Base-by-base conservation (phyloP, 2,329 filamentous ascomycete species). In the Monosporascus sp. region DNA sequence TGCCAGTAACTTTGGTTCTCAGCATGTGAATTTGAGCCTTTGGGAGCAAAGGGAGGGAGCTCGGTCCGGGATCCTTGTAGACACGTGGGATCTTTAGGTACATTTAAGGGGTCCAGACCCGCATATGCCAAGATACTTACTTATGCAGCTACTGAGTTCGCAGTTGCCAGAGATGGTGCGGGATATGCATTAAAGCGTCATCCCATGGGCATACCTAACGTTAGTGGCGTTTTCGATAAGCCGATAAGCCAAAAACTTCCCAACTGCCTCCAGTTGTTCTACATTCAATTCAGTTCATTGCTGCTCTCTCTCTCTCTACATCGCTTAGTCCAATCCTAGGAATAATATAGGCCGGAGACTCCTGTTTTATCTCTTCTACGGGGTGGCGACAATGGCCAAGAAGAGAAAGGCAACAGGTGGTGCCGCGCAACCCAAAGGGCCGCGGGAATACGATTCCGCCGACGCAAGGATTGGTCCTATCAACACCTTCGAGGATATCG, bases 401-500 rank as follows among this genome's bases (percentile, higher is more conserved):
- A 86, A 85, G 66, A 85, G 89, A 79, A 94, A 92, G 76, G 85
- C 82, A 1, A 76, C 80, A 22, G 76, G 78, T 56, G 76, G 67
- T 58, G 62, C 65, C 49, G 61, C 72, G 35, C 72, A 69, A 55
- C 70, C 76, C 20, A 73, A 71, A 8, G 81, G 79, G 3, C 80
- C 81, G 3, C 76, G 75, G 55, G 82, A 83, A 37, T 65, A 82
- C 55, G 72, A 85, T 64, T 65, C 75, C 47, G 71, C 74, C 35
- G 83, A 85, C 57, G 82, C 85, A 37, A 83, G 84, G 50, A 79
- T 91, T 17, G 79, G 77, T 24, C 75, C 75, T 22, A 75, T 85
- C 62, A 76, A 70, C 47, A 85, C 82, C 2, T 93, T 81, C 70
- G 85, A 93, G 70, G 90, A 96, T 71, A 87, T 99, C 62, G 90